Evolutionary conservation across 768 basidiomycete species (phyloP).

Genomic region (Mycena epipterygia): DNA sequence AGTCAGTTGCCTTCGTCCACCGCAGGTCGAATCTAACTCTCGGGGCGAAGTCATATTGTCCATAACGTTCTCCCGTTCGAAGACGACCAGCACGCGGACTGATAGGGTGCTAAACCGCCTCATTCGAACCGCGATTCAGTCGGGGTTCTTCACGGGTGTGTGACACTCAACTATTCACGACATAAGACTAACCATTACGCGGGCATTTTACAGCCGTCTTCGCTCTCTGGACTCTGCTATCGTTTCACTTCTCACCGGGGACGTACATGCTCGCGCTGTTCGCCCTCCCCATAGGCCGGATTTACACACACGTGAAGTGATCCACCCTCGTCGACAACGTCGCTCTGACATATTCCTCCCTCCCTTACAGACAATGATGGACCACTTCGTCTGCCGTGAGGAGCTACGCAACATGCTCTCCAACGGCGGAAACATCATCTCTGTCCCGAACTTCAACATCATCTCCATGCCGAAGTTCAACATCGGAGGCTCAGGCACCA

Average conservation of each 20-base stretch:
- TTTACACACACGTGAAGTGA: conserved; percentile 20
- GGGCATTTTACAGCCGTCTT: background rate
- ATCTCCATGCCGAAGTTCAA: background rate
- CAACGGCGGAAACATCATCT: background rate
- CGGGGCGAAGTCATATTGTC: background rate
- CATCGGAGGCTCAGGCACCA: no score
- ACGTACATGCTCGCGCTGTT: conserved; percentile 13
- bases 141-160: conserved; percentile 7
- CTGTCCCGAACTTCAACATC: background rate
- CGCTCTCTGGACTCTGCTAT: conserved; percentile 1
- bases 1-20: background rate
- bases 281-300: conserved; percentile 22
- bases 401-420: background rate
- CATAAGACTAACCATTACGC: no score
- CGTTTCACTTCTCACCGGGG: background rate
- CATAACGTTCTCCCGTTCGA: background rate
- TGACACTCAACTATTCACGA: no score
- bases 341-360: background rate
- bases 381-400: background rate
- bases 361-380: conserved; percentile 13
- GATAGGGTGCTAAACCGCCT: conserved; percentile 3
- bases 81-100: background rate
- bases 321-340: background rate
- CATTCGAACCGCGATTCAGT: no score
- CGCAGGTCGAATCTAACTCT: background rate